Percentiles rank a stretch among this genome's conserved stretches.
phyloP scores from a whole-genome alignment of 768 basidiomycete genomes.

The Termitomyces sp. region DNA sequence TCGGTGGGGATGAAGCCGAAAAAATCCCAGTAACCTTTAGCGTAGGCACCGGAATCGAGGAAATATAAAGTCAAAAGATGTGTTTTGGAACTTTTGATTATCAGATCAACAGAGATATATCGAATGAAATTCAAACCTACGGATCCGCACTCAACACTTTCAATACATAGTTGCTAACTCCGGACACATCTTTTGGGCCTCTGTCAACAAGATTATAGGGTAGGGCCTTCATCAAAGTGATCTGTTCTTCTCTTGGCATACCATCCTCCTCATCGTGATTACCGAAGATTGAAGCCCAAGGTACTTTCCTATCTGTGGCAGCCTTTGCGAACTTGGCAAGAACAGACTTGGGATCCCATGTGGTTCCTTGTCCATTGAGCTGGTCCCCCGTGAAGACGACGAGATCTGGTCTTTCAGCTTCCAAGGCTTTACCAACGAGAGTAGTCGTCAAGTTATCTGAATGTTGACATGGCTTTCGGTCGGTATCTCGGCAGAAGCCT shows the following conservation, averaged over 20 bases:
- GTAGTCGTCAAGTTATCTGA: conserved; percentile 80
- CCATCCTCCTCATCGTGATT: conserved; percentile 89
- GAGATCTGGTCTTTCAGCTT: conserved; percentile 81
- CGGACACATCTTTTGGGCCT: conserved; percentile 83
- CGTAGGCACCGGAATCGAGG: conserved; percentile 82
- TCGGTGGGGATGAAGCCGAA: conserved; percentile 64
- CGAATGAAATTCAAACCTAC: conserved; percentile 39
- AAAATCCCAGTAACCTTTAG: conserved; percentile 52
- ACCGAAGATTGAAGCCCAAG: conserved; percentile 92
- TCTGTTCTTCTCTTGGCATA: conserved; percentile 54
- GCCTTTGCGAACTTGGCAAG: conserved; percentile 83
- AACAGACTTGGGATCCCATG: conserved; percentile 86
- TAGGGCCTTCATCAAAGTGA: conserved; percentile 66
- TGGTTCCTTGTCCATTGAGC: conserved; percentile 85
- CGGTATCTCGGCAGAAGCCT: conserved; percentile 74
- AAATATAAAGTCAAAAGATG: conserved; percentile 91
- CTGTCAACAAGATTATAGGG: conserved; percentile 81
- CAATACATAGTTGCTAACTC: conserved; percentile 87
- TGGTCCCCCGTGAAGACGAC: conserved; percentile 94
- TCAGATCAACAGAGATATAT: background rate
- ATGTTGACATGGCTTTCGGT: conserved; percentile 46
- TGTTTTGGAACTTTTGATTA: conserved; percentile 60
- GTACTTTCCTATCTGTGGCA: conserved; percentile 69
- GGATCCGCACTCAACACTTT: conserved; percentile 81
- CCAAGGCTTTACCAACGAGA: conserved; percentile 66